These are phyloP conservation scores for Apiotrichum veenhuisii DNA, from an alignment of 1,284 basidiomycete genomes.

Conservation along the genomic window DNA sequence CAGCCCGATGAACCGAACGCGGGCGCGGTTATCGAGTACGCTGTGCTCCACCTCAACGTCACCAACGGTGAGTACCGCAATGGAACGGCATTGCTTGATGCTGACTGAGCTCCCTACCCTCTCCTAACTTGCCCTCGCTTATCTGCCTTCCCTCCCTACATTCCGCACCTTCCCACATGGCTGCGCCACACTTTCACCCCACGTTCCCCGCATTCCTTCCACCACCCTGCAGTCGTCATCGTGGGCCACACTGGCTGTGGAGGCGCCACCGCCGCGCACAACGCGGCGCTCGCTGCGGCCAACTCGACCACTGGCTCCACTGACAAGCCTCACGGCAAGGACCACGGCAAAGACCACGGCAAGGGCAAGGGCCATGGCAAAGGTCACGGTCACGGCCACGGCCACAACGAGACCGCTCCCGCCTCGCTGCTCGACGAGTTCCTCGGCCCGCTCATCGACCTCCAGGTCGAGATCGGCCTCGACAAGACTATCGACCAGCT, in stretches of 20 bases:
- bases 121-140: too few species aligned
- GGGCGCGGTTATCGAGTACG: constrained; percentile 74
- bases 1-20: constrained; percentile 67
- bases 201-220: too few species aligned
- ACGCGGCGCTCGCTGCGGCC: constrained; percentile 23
- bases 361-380: constrained; percentile 1
- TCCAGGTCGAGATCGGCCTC: constrained; percentile 57
- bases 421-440: constrained; percentile 61
- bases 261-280: constrained; percentile 63
- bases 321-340: not conserved
- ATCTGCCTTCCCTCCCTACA: too few species aligned
- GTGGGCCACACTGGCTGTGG: constrained; percentile 80
- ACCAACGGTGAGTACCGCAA: constrained; percentile 61
- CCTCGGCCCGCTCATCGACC: constrained; percentile 65
- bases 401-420: constrained; percentile 20
- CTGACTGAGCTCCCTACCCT: too few species aligned
- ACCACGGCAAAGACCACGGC: not conserved
- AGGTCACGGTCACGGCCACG: constrained; percentile 10
- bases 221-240: constrained; percentile 62
- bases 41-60: constrained; percentile 71
- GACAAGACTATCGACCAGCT: constrained; percentile 55
- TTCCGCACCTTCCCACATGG: too few species aligned
- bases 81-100: not conserved
- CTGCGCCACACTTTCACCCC: not conserved
- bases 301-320: not conserved